Evolutionary conservation across 176 grass and related monocot genomes (phyloP).

Genomic region (Microstegium vimineum): DNA sequence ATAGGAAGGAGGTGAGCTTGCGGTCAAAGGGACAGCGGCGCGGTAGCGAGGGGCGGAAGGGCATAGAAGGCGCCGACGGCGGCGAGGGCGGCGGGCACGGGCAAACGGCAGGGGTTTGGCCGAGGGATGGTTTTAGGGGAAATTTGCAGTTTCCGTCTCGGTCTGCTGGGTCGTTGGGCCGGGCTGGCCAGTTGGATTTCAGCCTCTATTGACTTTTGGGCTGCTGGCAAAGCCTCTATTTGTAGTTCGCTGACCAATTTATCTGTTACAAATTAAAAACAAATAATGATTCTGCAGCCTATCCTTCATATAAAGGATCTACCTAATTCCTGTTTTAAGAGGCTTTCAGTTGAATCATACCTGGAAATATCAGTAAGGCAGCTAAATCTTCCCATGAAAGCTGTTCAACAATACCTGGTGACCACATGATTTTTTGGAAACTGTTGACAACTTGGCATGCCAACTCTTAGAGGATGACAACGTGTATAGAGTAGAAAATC

Average conservation of each 20-base stretch:
- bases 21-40: constrained; percentile 15
- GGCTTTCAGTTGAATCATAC: background rate
- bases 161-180: background rate
- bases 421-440: background rate
- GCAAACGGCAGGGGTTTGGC: background rate
- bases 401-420: background rate
- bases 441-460: background rate
- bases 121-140: background rate
- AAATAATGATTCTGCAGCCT: background rate
- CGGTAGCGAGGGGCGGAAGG: constrained; percentile 25
- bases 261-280: background rate
- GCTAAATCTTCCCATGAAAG: background rate
- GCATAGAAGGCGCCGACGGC: constrained; percentile 23
- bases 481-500: too few relatives aligned
- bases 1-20: constrained; percentile 42
- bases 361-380: background rate
- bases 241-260: background rate
- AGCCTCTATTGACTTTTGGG: background rate
- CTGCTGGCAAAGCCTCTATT: too few relatives aligned
- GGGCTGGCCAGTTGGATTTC: background rate
- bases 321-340: background rate
- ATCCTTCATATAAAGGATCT: background rate
- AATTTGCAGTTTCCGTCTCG: background rate
- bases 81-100: constrained; percentile 1
- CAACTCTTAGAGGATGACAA: too few relatives aligned